Evolutionary conservation across 164 flowering plant genomes (phyloP).

Genomic region (Piper betle): DNA sequence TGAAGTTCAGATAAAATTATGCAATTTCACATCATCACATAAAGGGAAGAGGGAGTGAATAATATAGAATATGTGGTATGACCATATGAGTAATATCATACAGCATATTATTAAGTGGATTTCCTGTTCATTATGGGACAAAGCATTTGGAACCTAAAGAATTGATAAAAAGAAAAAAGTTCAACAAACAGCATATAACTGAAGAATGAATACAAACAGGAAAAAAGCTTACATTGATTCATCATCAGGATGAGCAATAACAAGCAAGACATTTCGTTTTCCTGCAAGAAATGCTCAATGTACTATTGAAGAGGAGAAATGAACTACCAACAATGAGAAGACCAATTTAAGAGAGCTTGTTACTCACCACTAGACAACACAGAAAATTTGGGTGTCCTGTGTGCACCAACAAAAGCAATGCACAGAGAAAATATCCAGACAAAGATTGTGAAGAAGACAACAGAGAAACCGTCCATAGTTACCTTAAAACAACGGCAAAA

Average conservation of each 20-base stretch:
- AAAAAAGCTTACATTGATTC: conserved; percentile 67
- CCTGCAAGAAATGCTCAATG: not conserved
- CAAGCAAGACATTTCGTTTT: conserved; percentile 61
- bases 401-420: conserved; percentile 29
- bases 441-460: conserved; percentile 16
- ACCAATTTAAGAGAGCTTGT: not conserved
- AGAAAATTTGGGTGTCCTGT: conserved; percentile 6
- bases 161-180: not conserved
- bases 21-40: no score
- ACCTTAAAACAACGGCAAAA: no score
- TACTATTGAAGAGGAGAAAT: not conserved
- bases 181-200: not conserved
- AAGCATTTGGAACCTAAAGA: not conserved
- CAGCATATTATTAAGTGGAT: no score
- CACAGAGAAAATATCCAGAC: conserved; percentile 55
- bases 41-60: no score
- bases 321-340: not conserved
- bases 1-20: no score
- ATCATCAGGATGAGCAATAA: conserved; percentile 93
- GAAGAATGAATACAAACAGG: not conserved
- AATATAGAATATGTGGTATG: no score
- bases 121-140: no score
- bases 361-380: conserved; percentile 26
- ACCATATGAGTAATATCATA: no score
- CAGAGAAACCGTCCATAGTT: conserved; percentile 38